Evolutionary conservation across 2,329 filamentous ascomycete species (phyloP).

Genomic region (Leptographium lundbergii): DNA sequence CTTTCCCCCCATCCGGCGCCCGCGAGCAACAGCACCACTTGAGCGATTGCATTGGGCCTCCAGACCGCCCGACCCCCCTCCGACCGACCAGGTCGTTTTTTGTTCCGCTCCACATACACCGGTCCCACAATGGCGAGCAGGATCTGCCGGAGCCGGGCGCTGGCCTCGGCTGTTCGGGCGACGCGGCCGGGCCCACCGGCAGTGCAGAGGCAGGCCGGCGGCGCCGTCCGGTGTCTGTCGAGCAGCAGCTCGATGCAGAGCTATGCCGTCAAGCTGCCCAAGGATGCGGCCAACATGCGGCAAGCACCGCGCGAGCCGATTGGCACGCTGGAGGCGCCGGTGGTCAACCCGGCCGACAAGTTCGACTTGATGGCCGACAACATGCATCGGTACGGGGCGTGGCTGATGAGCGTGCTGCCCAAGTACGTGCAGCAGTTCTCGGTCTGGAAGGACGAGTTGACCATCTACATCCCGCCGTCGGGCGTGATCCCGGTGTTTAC

Average conservation of each 20-base stretch:
- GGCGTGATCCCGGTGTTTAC: conserved; percentile 84
- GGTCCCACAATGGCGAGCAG: conserved; percentile 42
- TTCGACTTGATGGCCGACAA: conserved; percentile 76
- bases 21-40: not conserved
- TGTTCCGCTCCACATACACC: conserved; percentile 23
- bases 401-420: conserved; percentile 90
- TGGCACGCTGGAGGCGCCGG: conserved; percentile 59
- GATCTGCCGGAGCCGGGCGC: conserved; percentile 41
- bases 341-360: conserved; percentile 89
- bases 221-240: conserved; percentile 34
- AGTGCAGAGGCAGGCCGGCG: conserved; percentile 2
- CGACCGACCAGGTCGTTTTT: conserved; percentile 2
- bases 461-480: conserved; percentile 78
- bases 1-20: conserved; percentile 1
- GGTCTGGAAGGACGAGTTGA: conserved; percentile 98
- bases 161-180: conserved; percentile 44
- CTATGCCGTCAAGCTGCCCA: conserved; percentile 42
- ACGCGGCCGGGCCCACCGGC: conserved; percentile 25
- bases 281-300: conserved; percentile 55
- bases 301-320: conserved; percentile 43
- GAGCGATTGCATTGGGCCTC: not conserved
- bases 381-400: conserved; percentile 89
- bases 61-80: not conserved
- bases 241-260: conserved; percentile 30
- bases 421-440: conserved; percentile 99